Conservation (phyloP, 106 monocot genomes). For the Vanilla planifolia region DNA sequence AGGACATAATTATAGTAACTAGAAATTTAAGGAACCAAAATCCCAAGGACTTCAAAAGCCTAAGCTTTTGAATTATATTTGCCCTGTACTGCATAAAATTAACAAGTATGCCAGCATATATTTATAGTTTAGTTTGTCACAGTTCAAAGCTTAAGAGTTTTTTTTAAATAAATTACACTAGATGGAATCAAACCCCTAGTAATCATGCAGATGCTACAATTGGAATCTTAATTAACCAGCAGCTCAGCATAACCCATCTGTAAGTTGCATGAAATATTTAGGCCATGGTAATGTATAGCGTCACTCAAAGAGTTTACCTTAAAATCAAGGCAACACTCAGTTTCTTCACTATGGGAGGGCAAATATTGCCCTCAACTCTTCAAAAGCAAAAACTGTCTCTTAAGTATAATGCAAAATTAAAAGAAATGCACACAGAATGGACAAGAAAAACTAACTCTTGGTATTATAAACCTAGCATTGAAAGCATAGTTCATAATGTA, state of each 20-base stretch:
- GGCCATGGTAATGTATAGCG: not conserved
- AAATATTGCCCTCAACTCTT: conserved; percentile 22
- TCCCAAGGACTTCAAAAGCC: no score
- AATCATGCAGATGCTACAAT: no score
- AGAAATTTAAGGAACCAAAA: no score
- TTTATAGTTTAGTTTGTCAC: not conserved
- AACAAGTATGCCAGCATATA: no score
- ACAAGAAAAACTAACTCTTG: conserved; percentile 19
- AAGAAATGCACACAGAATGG: conserved; percentile 16
- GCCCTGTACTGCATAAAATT: no score
- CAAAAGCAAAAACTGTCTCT: conserved; percentile 46
- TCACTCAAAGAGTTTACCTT: conserved; percentile 4
- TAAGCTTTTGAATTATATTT: no score
- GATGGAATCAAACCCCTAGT: no score
- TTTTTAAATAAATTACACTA: no score
- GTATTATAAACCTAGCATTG: conserved; percentile 22
- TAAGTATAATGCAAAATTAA: conserved; percentile 69
- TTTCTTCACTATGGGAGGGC: conserved; percentile 10
- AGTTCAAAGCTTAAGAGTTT: no score
- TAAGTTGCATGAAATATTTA: not conserved
- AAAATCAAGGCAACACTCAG: not conserved
- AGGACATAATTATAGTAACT: no score
- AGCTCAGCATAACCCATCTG: not conserved
- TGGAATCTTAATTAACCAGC: not conserved
- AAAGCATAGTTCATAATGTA: conserved; percentile 26